Evolutionary conservation across 148 eudicot species (phyloP).

Genomic region (Fagopyrum tataricum): DNA sequence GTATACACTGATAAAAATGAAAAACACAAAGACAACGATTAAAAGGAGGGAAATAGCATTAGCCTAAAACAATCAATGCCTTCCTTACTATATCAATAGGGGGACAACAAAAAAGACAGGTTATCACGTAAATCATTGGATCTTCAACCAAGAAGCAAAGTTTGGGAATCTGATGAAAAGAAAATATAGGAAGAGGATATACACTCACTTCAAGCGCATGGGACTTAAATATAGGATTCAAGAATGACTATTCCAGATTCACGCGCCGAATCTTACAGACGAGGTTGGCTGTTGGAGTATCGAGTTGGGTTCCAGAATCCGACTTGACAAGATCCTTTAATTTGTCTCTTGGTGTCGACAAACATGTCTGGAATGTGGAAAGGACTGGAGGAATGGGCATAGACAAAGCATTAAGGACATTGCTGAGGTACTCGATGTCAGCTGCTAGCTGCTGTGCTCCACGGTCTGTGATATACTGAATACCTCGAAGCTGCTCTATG

Average conservation of each 20-base stretch:
- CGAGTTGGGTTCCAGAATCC: constrained; percentile 39
- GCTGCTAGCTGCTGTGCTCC: constrained; percentile 92
- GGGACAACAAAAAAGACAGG: no score
- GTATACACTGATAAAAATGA: no score
- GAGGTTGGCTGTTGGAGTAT: constrained; percentile 35
- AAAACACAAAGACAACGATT: no score
- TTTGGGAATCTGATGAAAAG: background rate
- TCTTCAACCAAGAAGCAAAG: background rate
- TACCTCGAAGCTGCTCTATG: constrained; percentile 85
- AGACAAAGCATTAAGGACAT: constrained; percentile 87
- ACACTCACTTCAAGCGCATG: background rate
- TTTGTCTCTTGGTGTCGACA: constrained; percentile 73
- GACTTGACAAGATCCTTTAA: constrained; percentile 62
- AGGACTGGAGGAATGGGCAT: constrained; percentile 74
- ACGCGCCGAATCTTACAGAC: constrained; percentile 45
- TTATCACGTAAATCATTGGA: background rate
- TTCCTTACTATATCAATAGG: no score
- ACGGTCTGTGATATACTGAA: constrained; percentile 77
- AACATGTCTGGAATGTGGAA: constrained; percentile 76
- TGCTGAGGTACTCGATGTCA: constrained; percentile 83
- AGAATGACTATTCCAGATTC: constrained; percentile 26
- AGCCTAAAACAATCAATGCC: no score
- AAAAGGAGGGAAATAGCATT: no score
- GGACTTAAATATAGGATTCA: background rate
- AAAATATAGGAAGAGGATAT: background rate